Evolutionary conservation across 208 protist genomes (phyloP), one percentile per base, ranked within the genome.

Genomic region (Crithidia acanthocephali): DNA sequence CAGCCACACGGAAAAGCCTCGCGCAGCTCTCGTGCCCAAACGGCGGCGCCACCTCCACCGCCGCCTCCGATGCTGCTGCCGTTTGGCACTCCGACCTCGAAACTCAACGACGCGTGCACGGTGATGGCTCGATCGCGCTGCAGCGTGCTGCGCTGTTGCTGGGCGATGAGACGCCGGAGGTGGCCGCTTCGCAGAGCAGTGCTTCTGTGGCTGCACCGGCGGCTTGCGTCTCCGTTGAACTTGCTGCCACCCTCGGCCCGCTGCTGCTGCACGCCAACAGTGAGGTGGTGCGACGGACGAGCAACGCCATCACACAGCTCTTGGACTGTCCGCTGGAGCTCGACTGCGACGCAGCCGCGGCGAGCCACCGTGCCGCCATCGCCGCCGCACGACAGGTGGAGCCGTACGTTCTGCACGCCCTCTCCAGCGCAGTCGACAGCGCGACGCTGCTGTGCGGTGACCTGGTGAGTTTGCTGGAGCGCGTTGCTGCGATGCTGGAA

Each of bases 381-480:
- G 64, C 42, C 6, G 45, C 73, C 22, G 52, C 69, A 20, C 64
- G 35, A 22, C 64, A 70, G 50, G 60, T 84, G n/a, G 68, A 79
- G 35, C 79, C 77, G 68, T 89, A 85, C 60, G 65, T 79, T 4
- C 52, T 83, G 50, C 76, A 89, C 72, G 83, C 81, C 16, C 62
- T 63, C 53, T 33, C 25, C 2, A 63, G 4, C 22, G 56, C 52
- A 1, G 28, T 27, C 13, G 28, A 13, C 2, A 18, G 48, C 32
- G 72, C 59, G 59, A 55, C 52, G 22, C 55, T 33, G 13, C 66
- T 80, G 4, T 70, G 63, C 8, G 57, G 53, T 18, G 59, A 60
- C 4, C 55, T 80, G 28, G 48, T 80, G 6, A 60, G 55, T 20
- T 33, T 92, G 11, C 62, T 89, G 13, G 57, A 72, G 9, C 27